A percentile compares a stretch with the other conserved stretches of the same genome.
Evolutionary conservation across 306 rosid genomes (phyloP).

Genomic region (Prinsepia uniflora): DNA sequence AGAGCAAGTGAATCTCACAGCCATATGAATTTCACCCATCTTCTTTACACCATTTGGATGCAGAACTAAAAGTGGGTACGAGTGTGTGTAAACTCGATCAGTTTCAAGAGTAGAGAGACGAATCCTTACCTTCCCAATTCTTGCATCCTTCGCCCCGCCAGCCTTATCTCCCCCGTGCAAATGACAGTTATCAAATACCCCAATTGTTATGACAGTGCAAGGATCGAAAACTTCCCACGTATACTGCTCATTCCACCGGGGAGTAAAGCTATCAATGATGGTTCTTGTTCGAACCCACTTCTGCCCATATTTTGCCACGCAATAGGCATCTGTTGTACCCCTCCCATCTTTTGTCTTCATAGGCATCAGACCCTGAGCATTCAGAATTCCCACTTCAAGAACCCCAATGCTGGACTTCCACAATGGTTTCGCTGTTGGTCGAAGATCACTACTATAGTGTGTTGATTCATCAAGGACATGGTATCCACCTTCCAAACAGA

Average conservation of each 20-base stretch:
- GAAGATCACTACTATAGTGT: constrained; percentile 96
- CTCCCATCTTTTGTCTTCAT: constrained; percentile 84
- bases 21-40: constrained; percentile 98
- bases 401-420: constrained; percentile 92
- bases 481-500: constrained; percentile 94
- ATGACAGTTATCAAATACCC: constrained; percentile 93
- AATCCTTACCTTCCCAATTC: constrained; percentile 91
- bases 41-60: constrained; percentile 86
- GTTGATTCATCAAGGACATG: constrained; percentile 95
- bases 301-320: constrained; percentile 96
- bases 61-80: constrained; percentile 86
- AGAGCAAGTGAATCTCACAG: constrained; percentile 92
- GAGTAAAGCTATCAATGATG: constrained; percentile 81
- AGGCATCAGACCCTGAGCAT: constrained; percentile 89
- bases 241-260: constrained; percentile 96
- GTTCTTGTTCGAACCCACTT: constrained; percentile 97
- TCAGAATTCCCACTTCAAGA: constrained; percentile 81
- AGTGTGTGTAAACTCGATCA: constrained; percentile 85
- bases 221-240: constrained; percentile 99
- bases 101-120: constrained; percentile 96
- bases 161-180: constrained; percentile 79
- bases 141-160: constrained; percentile 61
- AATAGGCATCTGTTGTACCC: constrained; percentile 89
- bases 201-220: constrained; percentile 89
- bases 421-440: constrained; percentile 80